phyloP scores from a whole-genome alignment of 768 basidiomycete genomes.

The Trametes coccinea region DNA sequence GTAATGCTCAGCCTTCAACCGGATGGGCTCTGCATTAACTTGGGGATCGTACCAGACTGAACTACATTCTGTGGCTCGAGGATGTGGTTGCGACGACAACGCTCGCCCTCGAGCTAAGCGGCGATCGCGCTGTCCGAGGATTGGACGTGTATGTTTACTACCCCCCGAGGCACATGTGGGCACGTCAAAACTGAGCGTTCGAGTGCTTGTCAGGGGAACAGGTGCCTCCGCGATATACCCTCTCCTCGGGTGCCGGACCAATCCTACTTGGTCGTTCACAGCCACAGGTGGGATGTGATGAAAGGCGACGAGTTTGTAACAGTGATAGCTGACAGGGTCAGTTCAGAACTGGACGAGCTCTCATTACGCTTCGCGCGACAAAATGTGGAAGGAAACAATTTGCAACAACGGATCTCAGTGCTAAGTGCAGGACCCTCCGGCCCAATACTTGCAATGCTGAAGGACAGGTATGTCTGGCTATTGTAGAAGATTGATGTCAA shows the following conservation, averaged over 20 bases:
- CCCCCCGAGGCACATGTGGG: neutral
- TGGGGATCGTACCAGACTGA: slow-evolving; percentile 50
- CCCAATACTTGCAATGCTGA: slow-evolving; percentile 49
- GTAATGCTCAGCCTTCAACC: slow-evolving; percentile 33
- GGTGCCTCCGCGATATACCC: slow-evolving; percentile 92
- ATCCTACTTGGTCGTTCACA: slow-evolving; percentile 56
- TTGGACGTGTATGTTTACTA: slow-evolving; percentile 66
- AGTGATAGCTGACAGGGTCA: too few relatives aligned
- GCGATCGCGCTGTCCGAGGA: slow-evolving; percentile 41
- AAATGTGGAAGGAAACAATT: slow-evolving; percentile 60
- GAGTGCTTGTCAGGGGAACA: slow-evolving; percentile 61
- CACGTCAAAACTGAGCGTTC: neutral
- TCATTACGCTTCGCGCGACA: slow-evolving; percentile 57
- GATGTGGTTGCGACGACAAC: slow-evolving; percentile 52
- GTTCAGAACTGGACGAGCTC: slow-evolving; percentile 65
- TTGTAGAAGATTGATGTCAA: neutral
- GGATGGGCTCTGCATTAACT: neutral
- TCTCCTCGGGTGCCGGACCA: slow-evolving; percentile 60
- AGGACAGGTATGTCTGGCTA: slow-evolving; percentile 14
- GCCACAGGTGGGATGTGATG: slow-evolving; percentile 58
- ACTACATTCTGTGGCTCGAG: slow-evolving; percentile 86
- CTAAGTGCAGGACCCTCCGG: slow-evolving; percentile 38
- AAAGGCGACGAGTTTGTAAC: too few relatives aligned
- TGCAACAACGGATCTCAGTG: slow-evolving; percentile 53
- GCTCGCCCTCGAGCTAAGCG: slow-evolving; percentile 12